Evolutionary conservation across 1,139 yeast genomes (phyloP).

Genomic region (Kurtzmaniella quercitrusa): DNA sequence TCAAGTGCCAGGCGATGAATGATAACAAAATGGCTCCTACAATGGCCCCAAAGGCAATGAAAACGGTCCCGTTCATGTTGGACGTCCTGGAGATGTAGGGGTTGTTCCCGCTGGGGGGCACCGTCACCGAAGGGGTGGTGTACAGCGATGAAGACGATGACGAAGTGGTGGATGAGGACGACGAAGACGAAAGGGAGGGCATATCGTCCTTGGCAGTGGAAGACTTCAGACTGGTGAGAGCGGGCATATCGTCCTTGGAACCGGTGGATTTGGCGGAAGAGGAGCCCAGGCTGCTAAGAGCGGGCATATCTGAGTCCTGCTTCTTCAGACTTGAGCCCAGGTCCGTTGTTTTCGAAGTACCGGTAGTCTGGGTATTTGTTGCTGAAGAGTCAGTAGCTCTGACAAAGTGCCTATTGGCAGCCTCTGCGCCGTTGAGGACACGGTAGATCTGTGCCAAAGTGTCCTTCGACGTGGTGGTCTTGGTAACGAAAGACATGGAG

Average conservation of each 20-base stretch:
- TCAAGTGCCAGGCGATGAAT: constrained; percentile 36
- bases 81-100: constrained; percentile 55
- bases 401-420: not conserved
- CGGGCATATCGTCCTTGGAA: too few species aligned
- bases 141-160: constrained; percentile 13
- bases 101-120: constrained; percentile 56
- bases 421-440: not conserved
- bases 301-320: not conserved
- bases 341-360: not conserved
- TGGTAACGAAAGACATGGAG: not conserved
- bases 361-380: not conserved
- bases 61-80: constrained; percentile 70
- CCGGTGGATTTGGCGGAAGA: not conserved
- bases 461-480: not conserved
- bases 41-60: constrained; percentile 71
- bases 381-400: not conserved
- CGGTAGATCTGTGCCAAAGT: not conserved
- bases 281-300: not conserved
- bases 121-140: constrained; percentile 57
- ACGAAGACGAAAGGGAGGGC: constrained; percentile 2
- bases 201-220: not conserved
- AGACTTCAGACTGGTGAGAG: not conserved
- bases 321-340: not conserved
- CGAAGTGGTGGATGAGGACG: constrained; percentile 3
- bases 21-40: constrained; percentile 53